Conservation (phyloP, 1,284 basidiomycete genomes). For the Sporisorium iseilematis-ciliati region DNA sequence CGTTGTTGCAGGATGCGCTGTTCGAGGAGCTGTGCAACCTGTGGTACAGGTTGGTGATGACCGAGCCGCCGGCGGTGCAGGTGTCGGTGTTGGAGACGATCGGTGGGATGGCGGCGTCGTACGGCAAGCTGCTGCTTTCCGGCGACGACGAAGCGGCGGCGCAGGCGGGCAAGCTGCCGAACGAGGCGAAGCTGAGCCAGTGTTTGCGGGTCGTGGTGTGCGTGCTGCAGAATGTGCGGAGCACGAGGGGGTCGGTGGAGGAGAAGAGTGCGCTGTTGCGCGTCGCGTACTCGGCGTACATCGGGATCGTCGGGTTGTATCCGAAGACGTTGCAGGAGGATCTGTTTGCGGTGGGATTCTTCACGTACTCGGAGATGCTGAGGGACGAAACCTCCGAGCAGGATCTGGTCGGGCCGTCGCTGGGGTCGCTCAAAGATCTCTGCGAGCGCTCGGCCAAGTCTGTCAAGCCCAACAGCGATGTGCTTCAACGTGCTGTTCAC, state of each 20-base stretch:
- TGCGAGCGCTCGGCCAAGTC: constrained; percentile 61
- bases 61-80: constrained; percentile 82
- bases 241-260: constrained; percentile 63
- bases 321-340: constrained; percentile 77
- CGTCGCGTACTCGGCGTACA: constrained; percentile 78
- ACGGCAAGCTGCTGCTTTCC: constrained; percentile 70
- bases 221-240: constrained; percentile 79
- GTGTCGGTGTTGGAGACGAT: constrained; percentile 82
- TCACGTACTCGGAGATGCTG: constrained; percentile 80
- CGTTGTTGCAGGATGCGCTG: constrained; percentile 79
- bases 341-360: constrained; percentile 82
- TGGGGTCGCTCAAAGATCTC: constrained; percentile 60
- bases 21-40: constrained; percentile 91
- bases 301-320: constrained; percentile 76
- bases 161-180: constrained; percentile 69
- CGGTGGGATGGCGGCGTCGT: constrained; percentile 76
- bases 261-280: constrained; percentile 76
- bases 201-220: constrained; percentile 85
- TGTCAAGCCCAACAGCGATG: constrained; percentile 63
- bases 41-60: constrained; percentile 89
- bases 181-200: constrained; percentile 74
- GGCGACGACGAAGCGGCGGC: constrained; percentile 40
- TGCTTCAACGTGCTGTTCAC: constrained; percentile 77
- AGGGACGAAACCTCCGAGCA: constrained; percentile 61
- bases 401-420: constrained; percentile 53